Conservation (phyloP, 495 filamentous ascomycete species). For the Podospora tetraspora region DNA sequence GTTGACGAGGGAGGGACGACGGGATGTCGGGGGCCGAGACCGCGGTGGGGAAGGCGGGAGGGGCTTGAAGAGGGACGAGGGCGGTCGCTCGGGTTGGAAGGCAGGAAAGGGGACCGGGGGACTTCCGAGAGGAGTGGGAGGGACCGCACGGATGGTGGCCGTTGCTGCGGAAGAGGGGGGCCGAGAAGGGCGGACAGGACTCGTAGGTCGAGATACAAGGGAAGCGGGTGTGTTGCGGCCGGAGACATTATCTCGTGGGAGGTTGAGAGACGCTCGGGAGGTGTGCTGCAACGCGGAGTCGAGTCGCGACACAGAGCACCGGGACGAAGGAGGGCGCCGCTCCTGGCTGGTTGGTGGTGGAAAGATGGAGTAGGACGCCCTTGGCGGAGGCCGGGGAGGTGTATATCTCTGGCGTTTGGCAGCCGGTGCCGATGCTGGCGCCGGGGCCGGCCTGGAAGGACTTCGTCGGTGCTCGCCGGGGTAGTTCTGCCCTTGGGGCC, state of each 20-base stretch:
- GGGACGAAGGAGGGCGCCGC: background rate
- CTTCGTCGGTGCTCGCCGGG: slow-evolving; percentile 4
- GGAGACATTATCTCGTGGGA: background rate
- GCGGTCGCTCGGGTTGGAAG: background rate
- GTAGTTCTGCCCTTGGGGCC: background rate
- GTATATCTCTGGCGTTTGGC: slow-evolving; percentile 6
- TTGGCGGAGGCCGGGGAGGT: slow-evolving; percentile 14
- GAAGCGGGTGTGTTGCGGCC: background rate
- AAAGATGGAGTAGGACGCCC: slow-evolving; percentile 26
- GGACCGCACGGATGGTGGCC: background rate
- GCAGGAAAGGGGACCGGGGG: background rate
- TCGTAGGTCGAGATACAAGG: background rate
- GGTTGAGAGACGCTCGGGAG: background rate
- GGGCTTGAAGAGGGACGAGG: slow-evolving; percentile 9
- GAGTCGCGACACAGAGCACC: background rate
- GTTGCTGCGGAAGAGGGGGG: background rate
- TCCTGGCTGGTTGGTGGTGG: slow-evolving; percentile 7
- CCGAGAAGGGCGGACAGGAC: background rate
- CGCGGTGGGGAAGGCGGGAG: slow-evolving; percentile 3
- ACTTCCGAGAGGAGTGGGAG: background rate
- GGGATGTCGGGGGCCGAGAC: background rate
- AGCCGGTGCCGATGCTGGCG: slow-evolving; percentile 6
- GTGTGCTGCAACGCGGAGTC: background rate
- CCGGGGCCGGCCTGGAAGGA: background rate
- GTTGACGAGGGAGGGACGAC: slow-evolving; percentile 16